A percentile compares a stretch with the other conserved stretches of the same genome.
phyloP scores from a whole-genome alignment of 345 rosid genomes.

The Viola odorata region DNA sequence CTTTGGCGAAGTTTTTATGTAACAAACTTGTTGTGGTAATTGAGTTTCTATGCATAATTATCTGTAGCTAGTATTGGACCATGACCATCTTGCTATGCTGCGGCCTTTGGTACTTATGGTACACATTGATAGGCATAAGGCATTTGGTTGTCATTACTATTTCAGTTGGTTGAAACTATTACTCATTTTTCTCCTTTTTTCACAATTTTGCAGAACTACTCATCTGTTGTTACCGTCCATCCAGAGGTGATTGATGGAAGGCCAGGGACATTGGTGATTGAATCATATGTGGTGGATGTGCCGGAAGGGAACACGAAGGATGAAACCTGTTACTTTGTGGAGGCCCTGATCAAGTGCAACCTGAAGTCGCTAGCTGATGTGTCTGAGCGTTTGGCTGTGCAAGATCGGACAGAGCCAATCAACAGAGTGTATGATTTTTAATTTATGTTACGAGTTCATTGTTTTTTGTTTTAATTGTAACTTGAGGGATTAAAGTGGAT shows the following conservation, averaged over 20 bases:
- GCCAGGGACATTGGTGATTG: slow-evolving; percentile 79
- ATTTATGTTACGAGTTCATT: no score
- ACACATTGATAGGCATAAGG: no score
- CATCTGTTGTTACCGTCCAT: slow-evolving; percentile 74
- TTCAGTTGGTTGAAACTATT: not conserved
- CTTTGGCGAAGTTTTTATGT: no score
- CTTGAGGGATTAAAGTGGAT: no score
- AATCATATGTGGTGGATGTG: slow-evolving; percentile 87
- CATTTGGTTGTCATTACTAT: no score
- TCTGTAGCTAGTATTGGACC: no score
- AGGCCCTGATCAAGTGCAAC: slow-evolving; percentile 76
- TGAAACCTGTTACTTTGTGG: slow-evolving; percentile 82
- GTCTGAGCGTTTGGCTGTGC: slow-evolving; percentile 77
- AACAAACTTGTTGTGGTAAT: no score
- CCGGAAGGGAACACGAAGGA: slow-evolving; percentile 90
- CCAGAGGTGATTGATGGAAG: slow-evolving; percentile 84
- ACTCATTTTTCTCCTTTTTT: not conserved
- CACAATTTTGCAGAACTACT: slow-evolving; percentile 64
- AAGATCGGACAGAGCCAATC: slow-evolving; percentile 31
- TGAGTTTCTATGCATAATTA: no score
- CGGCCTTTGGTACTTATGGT: no score
- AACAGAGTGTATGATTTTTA: slow-evolving; percentile 22
- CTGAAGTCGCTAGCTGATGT: slow-evolving; percentile 73
- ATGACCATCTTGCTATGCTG: no score
- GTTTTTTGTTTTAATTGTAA: no score